Conservation (phyloP, 352 stramenopile species). For the Phytophthora europaea region DNA sequence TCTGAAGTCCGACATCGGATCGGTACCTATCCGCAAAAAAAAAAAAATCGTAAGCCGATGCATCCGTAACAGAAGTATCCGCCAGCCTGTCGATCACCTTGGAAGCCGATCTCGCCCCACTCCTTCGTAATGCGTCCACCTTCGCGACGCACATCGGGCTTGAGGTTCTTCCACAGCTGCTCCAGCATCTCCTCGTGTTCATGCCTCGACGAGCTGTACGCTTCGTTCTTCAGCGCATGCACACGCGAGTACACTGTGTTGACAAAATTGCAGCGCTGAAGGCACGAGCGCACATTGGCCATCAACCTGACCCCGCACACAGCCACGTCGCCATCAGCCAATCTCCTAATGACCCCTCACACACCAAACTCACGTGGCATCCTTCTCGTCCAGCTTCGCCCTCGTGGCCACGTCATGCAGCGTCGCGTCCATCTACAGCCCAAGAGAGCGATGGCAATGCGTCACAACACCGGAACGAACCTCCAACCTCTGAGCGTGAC, state of each 20-base stretch:
- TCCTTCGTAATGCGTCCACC: conserved; percentile 88
- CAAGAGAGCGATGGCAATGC: background rate
- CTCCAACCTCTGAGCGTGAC: background rate
- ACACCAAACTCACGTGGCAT: conserved; percentile 49
- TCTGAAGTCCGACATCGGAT: conserved; percentile 89
- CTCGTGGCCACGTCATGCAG: conserved; percentile 64
- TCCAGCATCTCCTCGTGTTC: conserved; percentile 86
- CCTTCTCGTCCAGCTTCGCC: conserved; percentile 57
- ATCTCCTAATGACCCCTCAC: background rate
- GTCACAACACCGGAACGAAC: background rate
- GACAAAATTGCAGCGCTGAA: conserved; percentile 78
- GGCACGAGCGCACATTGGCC: conserved; percentile 69
- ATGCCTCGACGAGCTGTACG: conserved; percentile 71
- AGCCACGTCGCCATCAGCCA: background rate
- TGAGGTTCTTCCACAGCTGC: conserved; percentile 81
- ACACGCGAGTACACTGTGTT: conserved; percentile 76
- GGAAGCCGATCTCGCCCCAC: conserved; percentile 90
- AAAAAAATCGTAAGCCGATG: background rate
- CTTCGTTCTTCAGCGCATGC: conserved; percentile 69
- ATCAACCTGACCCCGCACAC: conserved; percentile 54
- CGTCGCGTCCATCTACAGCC: conserved; percentile 60
- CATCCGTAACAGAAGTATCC: background rate
- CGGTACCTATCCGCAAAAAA: conserved; percentile 55
- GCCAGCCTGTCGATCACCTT: conserved; percentile 48
- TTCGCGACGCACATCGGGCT: conserved; percentile 78